phyloP scores from a whole-genome alignment of 2,329 filamentous ascomycete species.

The Aspergillus calidoustus region DNA sequence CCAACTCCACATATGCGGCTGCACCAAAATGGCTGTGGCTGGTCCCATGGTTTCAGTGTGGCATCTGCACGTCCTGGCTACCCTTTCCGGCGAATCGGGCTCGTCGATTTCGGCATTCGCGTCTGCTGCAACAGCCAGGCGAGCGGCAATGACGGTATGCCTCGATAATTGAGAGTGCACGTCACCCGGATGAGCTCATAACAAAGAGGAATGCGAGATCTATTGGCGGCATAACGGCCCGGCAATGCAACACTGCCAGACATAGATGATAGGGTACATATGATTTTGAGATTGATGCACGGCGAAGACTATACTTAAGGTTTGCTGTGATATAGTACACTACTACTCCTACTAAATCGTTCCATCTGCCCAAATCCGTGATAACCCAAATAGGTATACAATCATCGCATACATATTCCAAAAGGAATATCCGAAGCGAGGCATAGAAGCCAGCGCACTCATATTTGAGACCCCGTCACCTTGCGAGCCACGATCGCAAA shows the following conservation, averaged over 20 bases:
- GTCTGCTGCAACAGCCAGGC: too few relatives aligned
- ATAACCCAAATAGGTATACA: too few relatives aligned
- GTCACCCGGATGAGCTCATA: neutral
- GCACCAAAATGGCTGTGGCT: neutral
- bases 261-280: too few relatives aligned
- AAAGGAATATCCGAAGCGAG: neutral
- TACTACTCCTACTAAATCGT: too few relatives aligned
- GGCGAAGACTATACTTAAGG: too few relatives aligned
- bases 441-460: neutral
- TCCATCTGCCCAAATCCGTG: too few relatives aligned
- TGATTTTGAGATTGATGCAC: neutral
- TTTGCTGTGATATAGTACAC: too few relatives aligned
- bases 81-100: neutral
- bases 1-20: neutral
- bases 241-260: neutral
- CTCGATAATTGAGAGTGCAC: neutral
- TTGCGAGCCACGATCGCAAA: neutral
- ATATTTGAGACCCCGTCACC: neutral
- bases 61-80: neutral
- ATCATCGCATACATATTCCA: neutral
- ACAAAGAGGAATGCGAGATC: neutral
- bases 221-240: neutral
- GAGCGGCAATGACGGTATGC: neutral
- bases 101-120: neutral
- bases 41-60: neutral